A percentile compares a stretch with the other conserved stretches of the same genome.
phyloP scores from a whole-genome alignment of 164 flowering plant genomes.

The Dillenia turbinata region DNA sequence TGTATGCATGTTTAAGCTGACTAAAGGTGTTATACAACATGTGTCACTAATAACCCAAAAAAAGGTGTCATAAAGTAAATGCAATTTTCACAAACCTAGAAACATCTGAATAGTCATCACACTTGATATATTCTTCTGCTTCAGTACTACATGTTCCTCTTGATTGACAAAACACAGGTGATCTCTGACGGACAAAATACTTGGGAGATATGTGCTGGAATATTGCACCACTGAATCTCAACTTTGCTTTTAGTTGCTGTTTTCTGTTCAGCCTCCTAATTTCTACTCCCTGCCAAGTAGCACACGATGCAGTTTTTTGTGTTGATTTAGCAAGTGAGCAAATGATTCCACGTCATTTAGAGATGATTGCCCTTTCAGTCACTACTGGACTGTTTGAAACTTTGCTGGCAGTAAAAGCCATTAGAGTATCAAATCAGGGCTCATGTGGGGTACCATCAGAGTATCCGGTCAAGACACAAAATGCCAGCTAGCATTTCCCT shows the following conservation, averaged over 20 bases:
- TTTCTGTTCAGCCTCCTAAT: constrained; percentile 25
- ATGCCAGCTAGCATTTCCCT: constrained; percentile 18
- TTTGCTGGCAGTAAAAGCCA: constrained; percentile 43
- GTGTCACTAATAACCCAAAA: no score
- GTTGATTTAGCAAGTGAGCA: constrained; percentile 34
- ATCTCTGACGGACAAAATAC: constrained; percentile 18
- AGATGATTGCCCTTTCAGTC: constrained; percentile 19
- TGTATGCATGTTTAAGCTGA: no score
- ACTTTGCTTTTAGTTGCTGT: constrained; percentile 22
- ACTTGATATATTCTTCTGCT: constrained; percentile 37
- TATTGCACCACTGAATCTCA: constrained; percentile 18
- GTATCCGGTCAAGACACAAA: constrained; percentile 3
- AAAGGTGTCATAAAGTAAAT: no score
- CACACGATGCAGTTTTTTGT: constrained; percentile 22
- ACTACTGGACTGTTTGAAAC: constrained; percentile 31
- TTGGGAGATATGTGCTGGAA: constrained; percentile 25
- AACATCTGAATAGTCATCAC: constrained; percentile 34
- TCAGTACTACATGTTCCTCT: constrained; percentile 42
- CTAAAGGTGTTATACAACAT: no score
- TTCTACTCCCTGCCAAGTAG: constrained; percentile 26
- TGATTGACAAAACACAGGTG: constrained; percentile 40
- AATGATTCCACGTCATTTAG: constrained; percentile 26
- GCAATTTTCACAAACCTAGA: constrained; percentile 33
- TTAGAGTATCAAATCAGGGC: constrained; percentile 18
- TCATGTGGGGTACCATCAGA: not conserved